Base-by-base conservation (phyloP, 352 stramenopile species). In the Pythium rhizo-oryzae region DNA sequence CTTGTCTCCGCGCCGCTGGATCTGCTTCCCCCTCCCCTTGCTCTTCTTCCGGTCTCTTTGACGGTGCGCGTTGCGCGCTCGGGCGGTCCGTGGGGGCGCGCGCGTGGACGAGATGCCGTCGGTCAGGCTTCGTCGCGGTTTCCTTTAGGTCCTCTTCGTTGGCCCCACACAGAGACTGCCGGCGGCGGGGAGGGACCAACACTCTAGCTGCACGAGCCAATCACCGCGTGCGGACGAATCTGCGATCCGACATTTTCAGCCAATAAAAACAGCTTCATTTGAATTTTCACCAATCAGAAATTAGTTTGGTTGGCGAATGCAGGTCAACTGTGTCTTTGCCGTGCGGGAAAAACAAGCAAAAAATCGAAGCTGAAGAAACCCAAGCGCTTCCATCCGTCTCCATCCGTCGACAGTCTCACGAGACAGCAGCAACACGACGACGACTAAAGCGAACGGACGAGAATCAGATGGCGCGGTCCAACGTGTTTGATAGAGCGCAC, bases 271-370 rank as follows among this genome's bases (percentile, higher is more conserved):
- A 35, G 19, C 5, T 16, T n/a, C 7, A 41, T 8, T 24, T 28
- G 23, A 30, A 54, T 70, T 70, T 70, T 28, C 24, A 55, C 64
- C 64, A 70, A 70, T 70, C 39, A 70, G 15, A 47, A 11, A 7
- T 8, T 1, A 1, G 8, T 23, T 13, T 23, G 11, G 8, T 41
- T 18, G 30, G 11, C 6, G 62, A 69, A 50, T 71, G 65, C 37
- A 61, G 55, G 65, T 60, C 54, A 51, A 62, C 30, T 63, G 59
- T 57, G 59, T 50, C 44, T 65, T 50, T 50, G 19, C n/a, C 15
- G 57, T 28, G 44, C 1, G 41, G 41, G 41, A 47, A 47, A 47
- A 47, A 47, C 15, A 47, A 47, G 41, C 41, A 44, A 65, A 66
- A 71, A 66, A 66, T 71, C 65, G 65, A 71, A 71, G 56, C 55